phyloP scores from a whole-genome alignment of 1,139 yeast genomes.

The Sugiyamaella paludigena region DNA sequence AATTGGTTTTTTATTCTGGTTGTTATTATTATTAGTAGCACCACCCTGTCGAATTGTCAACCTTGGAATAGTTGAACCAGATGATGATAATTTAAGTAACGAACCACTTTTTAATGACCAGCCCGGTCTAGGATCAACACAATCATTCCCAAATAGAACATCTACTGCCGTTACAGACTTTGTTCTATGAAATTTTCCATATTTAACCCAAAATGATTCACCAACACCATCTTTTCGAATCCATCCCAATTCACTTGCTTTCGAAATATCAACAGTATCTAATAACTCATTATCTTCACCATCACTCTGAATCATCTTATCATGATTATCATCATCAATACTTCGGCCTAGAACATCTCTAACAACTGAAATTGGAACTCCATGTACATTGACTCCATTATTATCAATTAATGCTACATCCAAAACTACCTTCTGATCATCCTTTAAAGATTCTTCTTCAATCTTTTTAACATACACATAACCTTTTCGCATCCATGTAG shows the following conservation, averaged over 20 bases:
- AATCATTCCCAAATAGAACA: slow-evolving; percentile 67
- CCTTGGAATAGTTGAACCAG: slow-evolving; percentile 30
- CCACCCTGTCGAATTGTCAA: slow-evolving; percentile 40
- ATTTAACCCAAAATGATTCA: slow-evolving; percentile 47
- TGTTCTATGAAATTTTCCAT: slow-evolving; percentile 38
- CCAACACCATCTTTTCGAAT: slow-evolving; percentile 21
- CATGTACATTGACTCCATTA: slow-evolving; percentile 16
- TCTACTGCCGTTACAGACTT: slow-evolving; percentile 51
- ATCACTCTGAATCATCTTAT: slow-evolving; percentile 3
- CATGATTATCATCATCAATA: slow-evolving; percentile 10
- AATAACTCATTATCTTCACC: neutral
- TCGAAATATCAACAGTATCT: slow-evolving; percentile 6
- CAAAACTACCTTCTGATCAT: slow-evolving; percentile 30
- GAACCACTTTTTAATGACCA: slow-evolving; percentile 53
- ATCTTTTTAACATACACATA: slow-evolving; percentile 32
- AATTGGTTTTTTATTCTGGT: slow-evolving; percentile 33
- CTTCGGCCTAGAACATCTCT: slow-evolving; percentile 14
- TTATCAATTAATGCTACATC: slow-evolving; percentile 28
- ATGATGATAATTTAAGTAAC: slow-evolving; percentile 24
- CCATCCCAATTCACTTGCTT: slow-evolving; percentile 12
- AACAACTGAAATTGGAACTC: slow-evolving; percentile 25
- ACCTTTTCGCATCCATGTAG: slow-evolving; percentile 34
- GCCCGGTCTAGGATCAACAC: slow-evolving; percentile 71
- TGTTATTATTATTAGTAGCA: slow-evolving; percentile 23
- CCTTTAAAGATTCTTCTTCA: slow-evolving; percentile 29